Evolutionary conservation across 192 early-diverging fungal species (phyloP), one percentile per base, ranked within the genome.

Genomic region (Powellomyces hirtus): DNA sequence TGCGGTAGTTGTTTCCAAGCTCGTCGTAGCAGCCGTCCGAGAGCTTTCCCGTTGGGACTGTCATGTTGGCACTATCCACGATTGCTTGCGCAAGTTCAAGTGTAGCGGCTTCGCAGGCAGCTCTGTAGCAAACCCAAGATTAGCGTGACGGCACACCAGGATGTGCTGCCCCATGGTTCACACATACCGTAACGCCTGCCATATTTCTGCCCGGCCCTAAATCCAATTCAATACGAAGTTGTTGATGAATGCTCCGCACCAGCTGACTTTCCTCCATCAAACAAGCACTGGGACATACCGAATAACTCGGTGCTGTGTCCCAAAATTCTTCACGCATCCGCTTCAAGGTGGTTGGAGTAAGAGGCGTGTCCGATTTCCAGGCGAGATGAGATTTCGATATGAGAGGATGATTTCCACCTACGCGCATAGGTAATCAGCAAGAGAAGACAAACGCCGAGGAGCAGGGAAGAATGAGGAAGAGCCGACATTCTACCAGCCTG

Each of bases 1-100:
- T 81, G 1, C 72, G 66, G 72, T 93, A 93, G 26, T 79, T 66
- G 56, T 86, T 89, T 0, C 91, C 91, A 14, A 81, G 83, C 66
- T 89, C 89, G 71, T 93, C 91, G 67, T 90, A 93, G 24, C 83
- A 91, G n/a, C 91, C 91, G 68, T 92, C 90, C 0, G 70, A 56
- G 13, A 88, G 73, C 11, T 83, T 81, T 0, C 90, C 90, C 1
- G 89, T 91, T 2, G 91, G 91, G 37, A 90, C 76, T 5, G 74
- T 82, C 20, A 92, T 80, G 31, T 85, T 82, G 34, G 78, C 87
- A 40, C 88, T 81, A 31, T 90, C 88, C 22, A 92, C 50, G 31
- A 92, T 88, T 1, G 82, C 82, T 38, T 74, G 80, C 22, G 91
- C 85, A 31, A 87, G 70, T 58, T 73, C 74, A 2, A 68, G 24